Evolutionary conservation across 208 protist genomes (phyloP).

Genomic region (Novymonas esmeraldas): DNA sequence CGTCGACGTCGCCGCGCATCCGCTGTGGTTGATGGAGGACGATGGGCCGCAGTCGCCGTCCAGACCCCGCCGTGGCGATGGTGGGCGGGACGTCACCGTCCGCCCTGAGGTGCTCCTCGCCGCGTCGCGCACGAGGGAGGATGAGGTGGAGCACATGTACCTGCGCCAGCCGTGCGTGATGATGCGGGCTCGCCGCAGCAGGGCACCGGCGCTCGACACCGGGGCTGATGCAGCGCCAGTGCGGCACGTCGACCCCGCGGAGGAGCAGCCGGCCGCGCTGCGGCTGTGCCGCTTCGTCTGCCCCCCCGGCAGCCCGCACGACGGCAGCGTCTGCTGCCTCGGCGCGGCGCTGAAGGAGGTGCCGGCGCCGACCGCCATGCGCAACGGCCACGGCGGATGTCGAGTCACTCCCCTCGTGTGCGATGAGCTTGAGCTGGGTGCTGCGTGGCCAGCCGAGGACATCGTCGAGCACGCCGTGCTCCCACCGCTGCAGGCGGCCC

Average conservation of each 20-base stretch:
- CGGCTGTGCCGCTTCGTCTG: background rate
- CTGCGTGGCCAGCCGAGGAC: conserved; percentile 18
- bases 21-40: conserved; percentile 16
- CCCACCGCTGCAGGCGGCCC: conserved; percentile 14
- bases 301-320: background rate
- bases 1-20: background rate
- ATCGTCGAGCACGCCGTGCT: conserved; percentile 23
- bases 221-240: background rate
- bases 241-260: background rate
- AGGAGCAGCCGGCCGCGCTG: background rate
- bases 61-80: background rate
- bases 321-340: background rate
- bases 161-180: conserved; percentile 19
- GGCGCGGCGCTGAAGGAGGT: conserved; percentile 16
- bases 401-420: conserved; percentile 17
- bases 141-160: conserved; percentile 5
- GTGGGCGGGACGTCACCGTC: background rate
- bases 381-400: conserved; percentile 19
- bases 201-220: background rate
- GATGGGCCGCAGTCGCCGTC: background rate
- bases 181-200: background rate
- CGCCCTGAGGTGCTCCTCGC: conserved; percentile 18
- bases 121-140: background rate
- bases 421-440: conserved; percentile 24
- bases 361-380: conserved; percentile 5